A percentile compares a stretch with the other conserved stretches of the same genome.
phyloP scores from a whole-genome alignment of 257 asterid species.

The Solanum microdontum region DNA sequence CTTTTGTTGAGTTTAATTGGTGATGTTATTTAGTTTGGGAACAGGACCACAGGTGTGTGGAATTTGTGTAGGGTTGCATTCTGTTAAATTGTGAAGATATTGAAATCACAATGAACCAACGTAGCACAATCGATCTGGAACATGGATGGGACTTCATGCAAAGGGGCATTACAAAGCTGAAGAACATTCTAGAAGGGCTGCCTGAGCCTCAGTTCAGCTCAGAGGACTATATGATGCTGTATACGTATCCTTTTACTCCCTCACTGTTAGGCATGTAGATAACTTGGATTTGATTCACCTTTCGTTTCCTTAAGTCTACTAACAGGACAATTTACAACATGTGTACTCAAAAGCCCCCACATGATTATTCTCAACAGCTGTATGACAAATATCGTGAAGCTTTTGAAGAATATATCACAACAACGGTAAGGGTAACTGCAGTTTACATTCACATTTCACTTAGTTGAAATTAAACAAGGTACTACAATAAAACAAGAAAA shows the following conservation, averaged over 20 bases:
- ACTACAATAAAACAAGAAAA: neutral
- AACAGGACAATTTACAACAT: constrained; percentile 87
- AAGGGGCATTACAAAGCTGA: constrained; percentile 76
- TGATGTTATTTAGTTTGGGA: neutral
- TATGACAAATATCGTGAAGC: constrained; percentile 84
- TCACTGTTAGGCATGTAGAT: neutral
- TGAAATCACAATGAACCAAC: constrained; percentile 60
- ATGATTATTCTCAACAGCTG: constrained; percentile 91
- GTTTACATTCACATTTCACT: neutral
- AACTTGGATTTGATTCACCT: constrained; percentile 1
- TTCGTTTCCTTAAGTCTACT: constrained; percentile 14
- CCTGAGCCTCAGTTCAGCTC: constrained; percentile 89
- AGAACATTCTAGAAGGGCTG: constrained; percentile 72
- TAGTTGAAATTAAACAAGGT: neutral
- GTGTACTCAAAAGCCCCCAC: constrained; percentile 98
- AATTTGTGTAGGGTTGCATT: constrained; percentile 8
- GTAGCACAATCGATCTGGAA: constrained; percentile 65
- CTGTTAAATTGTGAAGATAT: constrained; percentile 9
- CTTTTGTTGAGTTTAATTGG: neutral
- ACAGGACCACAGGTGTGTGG: constrained; percentile 10
- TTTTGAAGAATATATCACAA: constrained; percentile 67
- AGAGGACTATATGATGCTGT: constrained; percentile 88
- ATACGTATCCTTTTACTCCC: constrained; percentile 48
- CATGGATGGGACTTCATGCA: constrained; percentile 96
- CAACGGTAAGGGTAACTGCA: constrained; percentile 41